Percentiles rank a stretch among this genome's conserved stretches.
Conservation (phyloP, 1,139 yeast species). For the Nakaseomyces sp. region DNA sequence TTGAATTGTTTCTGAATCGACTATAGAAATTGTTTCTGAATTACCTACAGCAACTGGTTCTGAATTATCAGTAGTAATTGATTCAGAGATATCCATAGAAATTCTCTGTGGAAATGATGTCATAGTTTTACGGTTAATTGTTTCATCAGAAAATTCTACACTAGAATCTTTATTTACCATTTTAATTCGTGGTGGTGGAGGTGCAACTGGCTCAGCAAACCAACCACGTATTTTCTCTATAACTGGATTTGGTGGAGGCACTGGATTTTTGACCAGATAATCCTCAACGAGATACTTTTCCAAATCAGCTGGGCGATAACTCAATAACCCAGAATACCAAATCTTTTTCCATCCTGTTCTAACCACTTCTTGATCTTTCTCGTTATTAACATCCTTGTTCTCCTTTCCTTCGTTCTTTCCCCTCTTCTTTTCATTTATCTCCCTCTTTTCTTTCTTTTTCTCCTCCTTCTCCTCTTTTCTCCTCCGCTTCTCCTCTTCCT, state of each 20-base stretch:
- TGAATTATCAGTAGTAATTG: neutral
- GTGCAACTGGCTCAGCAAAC: neutral
- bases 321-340: neutral
- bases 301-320: neutral
- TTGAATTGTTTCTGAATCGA: too few relatives aligned
- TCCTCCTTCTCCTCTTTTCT: neutral
- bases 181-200: neutral
- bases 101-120: neutral
- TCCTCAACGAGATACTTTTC: neutral
- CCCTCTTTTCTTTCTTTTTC: neutral
- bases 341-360: neutral
- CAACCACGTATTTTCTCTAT: neutral
- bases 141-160: conserved; percentile 4
- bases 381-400: too few relatives aligned
- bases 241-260: neutral
- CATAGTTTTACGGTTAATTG: conserved; percentile 2
- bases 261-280: neutral
- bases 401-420: too few relatives aligned
- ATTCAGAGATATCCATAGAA: neutral
- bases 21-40: neutral
- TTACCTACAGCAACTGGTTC: neutral
- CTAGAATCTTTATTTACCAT: conserved; percentile 4
- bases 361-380: neutral
- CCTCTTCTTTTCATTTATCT: too few relatives aligned
- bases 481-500: neutral